Percentiles rank a stretch among this genome's conserved stretches.
These are phyloP conservation scores for Yamadazyma laniorum DNA, from an alignment of 805 yeast species.

Conservation along the genomic window DNA sequence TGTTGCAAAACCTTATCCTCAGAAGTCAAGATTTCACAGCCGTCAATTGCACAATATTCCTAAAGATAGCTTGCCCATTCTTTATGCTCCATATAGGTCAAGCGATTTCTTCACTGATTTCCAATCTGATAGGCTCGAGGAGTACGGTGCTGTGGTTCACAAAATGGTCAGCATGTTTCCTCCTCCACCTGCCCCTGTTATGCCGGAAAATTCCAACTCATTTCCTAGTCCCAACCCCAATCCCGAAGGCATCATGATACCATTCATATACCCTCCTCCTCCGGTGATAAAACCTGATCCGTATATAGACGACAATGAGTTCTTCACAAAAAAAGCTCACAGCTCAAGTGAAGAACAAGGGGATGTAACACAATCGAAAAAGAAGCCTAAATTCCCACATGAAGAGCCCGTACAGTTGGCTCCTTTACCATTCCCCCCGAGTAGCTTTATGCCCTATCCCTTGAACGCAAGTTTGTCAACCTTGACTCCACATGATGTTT, in stretches of 20 bases:
- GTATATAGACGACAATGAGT: constrained; percentile 12
- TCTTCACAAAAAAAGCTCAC: constrained; percentile 4
- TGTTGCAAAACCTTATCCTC: not conserved
- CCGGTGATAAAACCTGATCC: constrained; percentile 33
- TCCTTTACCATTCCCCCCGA: constrained; percentile 46
- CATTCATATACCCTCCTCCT: constrained; percentile 44
- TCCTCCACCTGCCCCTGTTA: constrained; percentile 40
- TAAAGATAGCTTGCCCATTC: constrained; percentile 32
- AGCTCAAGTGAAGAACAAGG: constrained; percentile 4
- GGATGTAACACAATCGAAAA: not conserved
- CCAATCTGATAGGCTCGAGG: constrained; percentile 10
- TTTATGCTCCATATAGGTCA: constrained; percentile 29
- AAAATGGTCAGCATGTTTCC: constrained; percentile 23
- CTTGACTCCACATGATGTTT: constrained; percentile 36
- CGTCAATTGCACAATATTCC: constrained; percentile 35
- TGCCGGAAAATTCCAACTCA: not conserved
- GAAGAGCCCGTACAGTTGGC: constrained; percentile 23
- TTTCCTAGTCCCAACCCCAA: constrained; percentile 2
- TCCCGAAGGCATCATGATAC: constrained; percentile 38
- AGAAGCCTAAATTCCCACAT: constrained; percentile 1
- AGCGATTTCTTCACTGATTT: constrained; percentile 38
- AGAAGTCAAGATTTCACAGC: constrained; percentile 6
- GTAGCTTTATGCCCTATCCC: constrained; percentile 46
- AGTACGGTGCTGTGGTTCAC: constrained; percentile 16
- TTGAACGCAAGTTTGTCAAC: constrained; percentile 34